phyloP scores from a whole-genome alignment of 129 eudicot genomes.

The Solidago caesia region DNA sequence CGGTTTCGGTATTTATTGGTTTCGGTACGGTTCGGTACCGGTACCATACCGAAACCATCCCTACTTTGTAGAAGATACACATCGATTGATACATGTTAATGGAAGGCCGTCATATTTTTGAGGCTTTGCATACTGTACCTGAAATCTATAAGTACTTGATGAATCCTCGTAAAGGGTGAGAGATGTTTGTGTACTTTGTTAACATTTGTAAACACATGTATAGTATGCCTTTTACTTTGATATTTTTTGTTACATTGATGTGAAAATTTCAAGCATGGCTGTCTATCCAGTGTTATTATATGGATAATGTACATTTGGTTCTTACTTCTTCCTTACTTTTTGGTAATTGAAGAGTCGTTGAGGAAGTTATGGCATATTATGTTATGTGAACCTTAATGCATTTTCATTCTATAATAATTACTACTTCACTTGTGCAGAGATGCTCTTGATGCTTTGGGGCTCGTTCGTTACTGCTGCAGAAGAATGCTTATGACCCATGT shows the following conservation, averaged over 20 bases:
- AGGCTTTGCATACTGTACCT: background rate
- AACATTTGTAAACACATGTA: background rate
- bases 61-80: too few relatives aligned
- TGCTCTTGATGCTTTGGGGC: slow-evolving; percentile 84
- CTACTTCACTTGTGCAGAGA: slow-evolving; percentile 54
- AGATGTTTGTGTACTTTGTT: too few relatives aligned
- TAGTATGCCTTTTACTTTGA: background rate
- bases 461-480: slow-evolving; percentile 93
- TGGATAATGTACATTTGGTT: too few relatives aligned
- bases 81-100: background rate
- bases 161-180: background rate
- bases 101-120: background rate
- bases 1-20: too few relatives aligned
- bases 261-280: background rate
- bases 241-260: background rate
- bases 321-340: too few relatives aligned
- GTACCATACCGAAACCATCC: too few relatives aligned
- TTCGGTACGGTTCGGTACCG: too few relatives aligned
- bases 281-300: too few relatives aligned
- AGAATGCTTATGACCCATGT: slow-evolving; percentile 99
- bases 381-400: too few relatives aligned
- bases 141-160: background rate
- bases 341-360: too few relatives aligned
- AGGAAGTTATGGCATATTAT: too few relatives aligned
- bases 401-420: background rate